Evolutionary conservation across 139 green algal species (phyloP), one percentile per base, ranked within the genome.

Genomic region (Chlamydomonas eustigma): DNA sequence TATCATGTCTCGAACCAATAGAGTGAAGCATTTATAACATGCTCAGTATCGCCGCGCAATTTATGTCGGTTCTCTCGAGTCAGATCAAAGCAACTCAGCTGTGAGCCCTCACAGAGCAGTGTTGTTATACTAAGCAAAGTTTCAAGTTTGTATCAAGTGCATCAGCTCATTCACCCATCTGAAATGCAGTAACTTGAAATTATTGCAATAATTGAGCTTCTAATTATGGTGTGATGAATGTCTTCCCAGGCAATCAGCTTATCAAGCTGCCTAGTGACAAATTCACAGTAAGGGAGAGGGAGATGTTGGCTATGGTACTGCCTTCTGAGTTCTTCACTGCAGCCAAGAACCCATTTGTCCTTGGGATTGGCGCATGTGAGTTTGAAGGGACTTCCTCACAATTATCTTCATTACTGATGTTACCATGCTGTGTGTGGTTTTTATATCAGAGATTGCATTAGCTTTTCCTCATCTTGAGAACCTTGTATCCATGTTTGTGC

Each of bases 281-380:
- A 86, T 96, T 94, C 89, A 95, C 90, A 0, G 88, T 93, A 8
- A 82, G 92, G 2, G 92, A 97, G 83, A 84, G 87, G n/a, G 92
- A 97, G 83, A 95, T 96, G 91, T 76, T 97, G 33, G 92, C 88
- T 5, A 88, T 88, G 74, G 87, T 89, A 37, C 75, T 90, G 73
- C 90, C 90, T 22, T 31, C 71, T 2, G 88, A 91, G 78, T 94
- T 91, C 71, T 93, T 93, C 76, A 22, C 35, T 2, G 85, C 76
- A 1, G 82, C 81, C 0, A 83, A 73, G 33, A 90, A 90, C 78
- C 85, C 85, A 1, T 90, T 90, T 51, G 82, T 86, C 22, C 74
- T 90, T 37, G 85, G 85, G 4, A 34, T 86, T 1, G 78, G 82
- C 6, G 82, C 58, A 72, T 64, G 85, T 90, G 52, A 87, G 85